Percentiles rank a stretch among this genome's conserved stretches.
Conservation (phyloP, 2,329 filamentous ascomycete species). For the Proliferodiscus dingleyae region DNA sequence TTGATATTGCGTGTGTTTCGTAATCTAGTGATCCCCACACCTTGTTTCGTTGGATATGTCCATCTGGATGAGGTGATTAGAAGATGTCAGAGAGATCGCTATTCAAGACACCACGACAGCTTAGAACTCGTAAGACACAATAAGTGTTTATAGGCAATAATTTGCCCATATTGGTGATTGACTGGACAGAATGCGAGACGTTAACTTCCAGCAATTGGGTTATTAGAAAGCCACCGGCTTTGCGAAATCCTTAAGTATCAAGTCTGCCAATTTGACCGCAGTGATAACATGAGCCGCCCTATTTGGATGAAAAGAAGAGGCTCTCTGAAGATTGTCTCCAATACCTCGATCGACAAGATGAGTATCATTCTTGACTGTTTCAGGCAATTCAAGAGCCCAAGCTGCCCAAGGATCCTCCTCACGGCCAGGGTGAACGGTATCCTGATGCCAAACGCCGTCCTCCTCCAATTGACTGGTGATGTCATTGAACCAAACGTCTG, state of each 20-base stretch:
- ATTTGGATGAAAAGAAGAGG: background rate
- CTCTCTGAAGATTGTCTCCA: background rate
- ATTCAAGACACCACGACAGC: too few relatives aligned
- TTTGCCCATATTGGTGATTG: too few relatives aligned
- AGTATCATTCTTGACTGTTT: background rate
- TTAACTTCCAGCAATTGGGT: background rate
- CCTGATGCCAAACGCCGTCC: background rate
- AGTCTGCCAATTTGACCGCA: background rate
- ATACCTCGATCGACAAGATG: background rate
- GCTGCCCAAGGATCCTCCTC: background rate
- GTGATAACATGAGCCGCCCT: background rate
- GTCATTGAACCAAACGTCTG: conserved; percentile 1
- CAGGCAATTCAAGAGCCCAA: background rate
- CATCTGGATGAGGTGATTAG: too few relatives aligned
- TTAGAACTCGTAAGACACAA: too few relatives aligned
- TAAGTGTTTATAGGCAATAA: too few relatives aligned
- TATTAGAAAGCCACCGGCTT: too few relatives aligned
- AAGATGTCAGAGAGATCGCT: too few relatives aligned
- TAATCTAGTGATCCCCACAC: too few relatives aligned
- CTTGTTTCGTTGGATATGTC: too few relatives aligned
- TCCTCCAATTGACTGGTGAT: background rate
- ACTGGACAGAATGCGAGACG: background rate
- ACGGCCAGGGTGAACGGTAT: background rate
- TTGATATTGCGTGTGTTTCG: too few relatives aligned
- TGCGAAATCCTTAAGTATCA: background rate